These are phyloP conservation scores for Fusarium anguioides DNA, from an alignment of 2,329 filamentous ascomycete species.

Conservation along the genomic window DNA sequence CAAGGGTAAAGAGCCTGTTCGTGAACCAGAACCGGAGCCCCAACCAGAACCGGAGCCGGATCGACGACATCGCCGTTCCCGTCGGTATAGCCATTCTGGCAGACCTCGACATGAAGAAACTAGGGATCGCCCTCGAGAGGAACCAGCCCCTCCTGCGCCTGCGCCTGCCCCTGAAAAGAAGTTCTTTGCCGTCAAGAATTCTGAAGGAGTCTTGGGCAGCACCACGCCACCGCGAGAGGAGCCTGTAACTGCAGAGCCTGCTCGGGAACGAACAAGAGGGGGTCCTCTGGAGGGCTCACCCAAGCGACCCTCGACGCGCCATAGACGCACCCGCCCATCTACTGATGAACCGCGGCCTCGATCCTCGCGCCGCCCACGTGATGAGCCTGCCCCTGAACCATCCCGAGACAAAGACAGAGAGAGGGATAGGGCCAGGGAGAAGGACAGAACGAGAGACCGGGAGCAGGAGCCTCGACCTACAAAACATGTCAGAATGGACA, in stretches of 20 bases:
- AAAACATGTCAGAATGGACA: conserved; percentile 45
- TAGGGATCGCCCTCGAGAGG: conserved; percentile 45
- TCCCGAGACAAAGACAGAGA: conserved; percentile 32
- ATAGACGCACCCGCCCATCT: conserved; percentile 31
- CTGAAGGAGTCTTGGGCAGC: conserved; percentile 49
- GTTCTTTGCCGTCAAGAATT: conserved; percentile 57
- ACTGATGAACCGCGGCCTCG: conserved; percentile 39
- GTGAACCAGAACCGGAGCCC: conserved; percentile 42
- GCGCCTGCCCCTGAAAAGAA: conserved; percentile 50
- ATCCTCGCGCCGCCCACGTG: conserved; percentile 36
- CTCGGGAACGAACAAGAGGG: conserved; percentile 42
- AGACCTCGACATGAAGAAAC: conserved; percentile 48
- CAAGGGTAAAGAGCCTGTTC: conserved; percentile 46
- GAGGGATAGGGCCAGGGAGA: conserved; percentile 12
- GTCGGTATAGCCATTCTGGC: conserved; percentile 55
- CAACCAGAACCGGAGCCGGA: conserved; percentile 32
- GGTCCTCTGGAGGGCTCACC: conserved; percentile 42
- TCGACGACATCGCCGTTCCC: conserved; percentile 54
- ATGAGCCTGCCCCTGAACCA: conserved; percentile 29
- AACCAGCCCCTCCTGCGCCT: conserved; percentile 32
- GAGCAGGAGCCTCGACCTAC: conserved; percentile 26
- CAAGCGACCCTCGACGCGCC: conserved; percentile 46
- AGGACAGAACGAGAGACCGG: conserved; percentile 9
- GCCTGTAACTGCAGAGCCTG: conserved; percentile 27
- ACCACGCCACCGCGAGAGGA: conserved; percentile 44